A percentile compares a stretch with the other conserved stretches of the same genome.
Evolutionary conservation across 2,329 filamentous ascomycete genomes (phyloP).

Genomic region (Xylariaceae sp.): DNA sequence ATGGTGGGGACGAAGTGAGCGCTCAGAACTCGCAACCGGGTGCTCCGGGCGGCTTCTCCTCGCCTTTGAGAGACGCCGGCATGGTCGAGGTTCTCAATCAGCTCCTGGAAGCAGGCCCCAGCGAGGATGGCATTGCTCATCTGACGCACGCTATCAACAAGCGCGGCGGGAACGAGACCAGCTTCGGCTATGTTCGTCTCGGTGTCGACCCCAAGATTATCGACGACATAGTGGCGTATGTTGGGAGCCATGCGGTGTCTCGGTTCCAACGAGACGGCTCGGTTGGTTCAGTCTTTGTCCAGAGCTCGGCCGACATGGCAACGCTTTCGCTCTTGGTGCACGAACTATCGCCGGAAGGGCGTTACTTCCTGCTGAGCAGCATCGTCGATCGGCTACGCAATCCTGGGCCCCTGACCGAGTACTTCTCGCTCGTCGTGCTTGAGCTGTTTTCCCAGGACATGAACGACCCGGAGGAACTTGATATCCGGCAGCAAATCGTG

Average conservation of each 20-base stretch:
- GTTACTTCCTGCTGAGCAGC: conserved; percentile 77
- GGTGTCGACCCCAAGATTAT: conserved; percentile 66
- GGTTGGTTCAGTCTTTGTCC: conserved; percentile 35
- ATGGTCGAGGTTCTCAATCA: conserved; percentile 56
- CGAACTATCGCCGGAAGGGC: conserved; percentile 67
- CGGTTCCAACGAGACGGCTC: conserved; percentile 54
- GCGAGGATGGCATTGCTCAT: conserved; percentile 68
- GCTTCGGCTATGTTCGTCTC: conserved; percentile 61
- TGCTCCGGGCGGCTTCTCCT: conserved; percentile 17
- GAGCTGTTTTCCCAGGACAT: conserved; percentile 77
- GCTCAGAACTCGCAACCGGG: conserved; percentile 29
- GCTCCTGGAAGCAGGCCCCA: conserved; percentile 55
- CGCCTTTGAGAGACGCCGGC: conserved; percentile 47
- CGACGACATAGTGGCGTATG: conserved; percentile 77
- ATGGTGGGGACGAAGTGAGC: conserved; percentile 66
- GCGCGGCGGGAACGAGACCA: conserved; percentile 51
- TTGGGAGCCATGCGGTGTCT: conserved; percentile 68
- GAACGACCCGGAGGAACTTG: conserved; percentile 67
- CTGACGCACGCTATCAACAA: conserved; percentile 68
- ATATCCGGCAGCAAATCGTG: conserved; percentile 86
- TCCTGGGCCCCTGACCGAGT: conserved; percentile 84
- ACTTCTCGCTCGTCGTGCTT: conserved; percentile 81
- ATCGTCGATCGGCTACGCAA: conserved; percentile 90
- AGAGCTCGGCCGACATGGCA: conserved; percentile 52
- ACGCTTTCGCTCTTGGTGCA: conserved; percentile 72